Percentiles rank a stretch among this genome's conserved stretches.
phyloP scores from a whole-genome alignment of 2,329 filamentous ascomycete species.

The Aureobasidium uvarum region DNA sequence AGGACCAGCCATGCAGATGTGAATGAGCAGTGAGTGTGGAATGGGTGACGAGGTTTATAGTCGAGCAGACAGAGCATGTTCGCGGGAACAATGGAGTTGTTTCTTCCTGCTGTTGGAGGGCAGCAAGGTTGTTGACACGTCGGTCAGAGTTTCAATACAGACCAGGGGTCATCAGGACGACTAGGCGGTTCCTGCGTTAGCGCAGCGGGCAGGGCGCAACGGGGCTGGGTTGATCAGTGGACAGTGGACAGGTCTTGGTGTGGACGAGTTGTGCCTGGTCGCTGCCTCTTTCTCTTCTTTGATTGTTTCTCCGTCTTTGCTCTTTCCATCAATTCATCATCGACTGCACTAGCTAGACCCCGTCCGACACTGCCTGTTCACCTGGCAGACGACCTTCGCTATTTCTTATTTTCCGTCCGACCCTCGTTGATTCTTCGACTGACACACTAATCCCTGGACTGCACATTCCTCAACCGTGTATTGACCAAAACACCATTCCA shows the following conservation, averaged over 20 bases:
- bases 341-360: slow-evolving; percentile 7
- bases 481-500: slow-evolving; percentile 21
- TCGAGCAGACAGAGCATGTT: neutral
- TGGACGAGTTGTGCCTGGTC: slow-evolving; percentile 1
- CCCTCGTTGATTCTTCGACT: too few relatives aligned
- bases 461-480: slow-evolving; percentile 21
- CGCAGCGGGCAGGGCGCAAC: slow-evolving; percentile 20
- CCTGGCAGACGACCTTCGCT: slow-evolving; percentile 25
- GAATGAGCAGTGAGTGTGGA: neutral
- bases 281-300: slow-evolving; percentile 19
- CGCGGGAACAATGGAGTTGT: slow-evolving; percentile 7
- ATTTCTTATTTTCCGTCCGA: neutral
- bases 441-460: slow-evolving; percentile 10
- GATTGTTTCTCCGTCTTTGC: slow-evolving; percentile 24
- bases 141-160: slow-evolving; percentile 14
- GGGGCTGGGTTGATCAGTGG: slow-evolving; percentile 24
- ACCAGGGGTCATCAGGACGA: slow-evolving; percentile 7
- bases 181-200: slow-evolving; percentile 26
- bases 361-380: slow-evolving; percentile 27
- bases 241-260: slow-evolving; percentile 10
- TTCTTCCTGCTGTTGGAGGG: neutral
- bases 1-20: neutral
- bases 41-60: neutral
- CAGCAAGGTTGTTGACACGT: slow-evolving; percentile 16
- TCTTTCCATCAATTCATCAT: slow-evolving; percentile 21